Evolutionary conservation across 176 grass and related monocot genomes (phyloP).

Genomic region (Tillandsia leiboldiana): DNA sequence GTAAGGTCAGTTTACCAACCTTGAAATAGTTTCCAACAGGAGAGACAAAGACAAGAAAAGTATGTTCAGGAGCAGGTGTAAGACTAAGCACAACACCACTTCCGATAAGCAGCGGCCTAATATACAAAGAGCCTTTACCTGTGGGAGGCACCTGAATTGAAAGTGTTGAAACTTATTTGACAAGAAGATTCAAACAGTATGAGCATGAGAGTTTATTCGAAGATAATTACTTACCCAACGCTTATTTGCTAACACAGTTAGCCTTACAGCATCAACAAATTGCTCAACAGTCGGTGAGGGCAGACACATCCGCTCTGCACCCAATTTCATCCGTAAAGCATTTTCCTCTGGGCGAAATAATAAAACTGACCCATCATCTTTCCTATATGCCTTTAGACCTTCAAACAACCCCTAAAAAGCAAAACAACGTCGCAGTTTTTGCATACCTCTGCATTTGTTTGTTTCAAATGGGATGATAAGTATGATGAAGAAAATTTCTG

Average conservation of each 20-base stretch:
- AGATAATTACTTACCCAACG: conserved; percentile 52
- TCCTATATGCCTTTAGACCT: conserved; percentile 80
- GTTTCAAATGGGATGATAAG: background rate
- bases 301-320: conserved; percentile 91
- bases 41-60: conserved; percentile 85
- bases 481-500: background rate
- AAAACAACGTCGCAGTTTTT: background rate
- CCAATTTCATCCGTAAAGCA: conserved; percentile 66
- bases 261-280: conserved; percentile 80
- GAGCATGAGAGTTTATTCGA: background rate
- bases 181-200: background rate
- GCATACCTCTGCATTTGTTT: too few species aligned
- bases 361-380: conserved; percentile 60
- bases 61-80: conserved; percentile 76
- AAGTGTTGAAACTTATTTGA: background rate
- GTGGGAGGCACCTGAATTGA: conserved; percentile 60
- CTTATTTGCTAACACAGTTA: conserved; percentile 78
- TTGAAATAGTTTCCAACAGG: conserved; percentile 99
- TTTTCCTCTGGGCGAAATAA: conserved; percentile 95
- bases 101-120: conserved; percentile 82
- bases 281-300: conserved; percentile 60
- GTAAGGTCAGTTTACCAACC: conserved; percentile 33
- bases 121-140: conserved; percentile 88
- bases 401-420: conserved; percentile 76
- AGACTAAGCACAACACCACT: conserved; percentile 87